These are phyloP conservation scores for Fagopyrum esculentum DNA, from an alignment of 148 eudicot species.

Conservation along the genomic window DNA sequence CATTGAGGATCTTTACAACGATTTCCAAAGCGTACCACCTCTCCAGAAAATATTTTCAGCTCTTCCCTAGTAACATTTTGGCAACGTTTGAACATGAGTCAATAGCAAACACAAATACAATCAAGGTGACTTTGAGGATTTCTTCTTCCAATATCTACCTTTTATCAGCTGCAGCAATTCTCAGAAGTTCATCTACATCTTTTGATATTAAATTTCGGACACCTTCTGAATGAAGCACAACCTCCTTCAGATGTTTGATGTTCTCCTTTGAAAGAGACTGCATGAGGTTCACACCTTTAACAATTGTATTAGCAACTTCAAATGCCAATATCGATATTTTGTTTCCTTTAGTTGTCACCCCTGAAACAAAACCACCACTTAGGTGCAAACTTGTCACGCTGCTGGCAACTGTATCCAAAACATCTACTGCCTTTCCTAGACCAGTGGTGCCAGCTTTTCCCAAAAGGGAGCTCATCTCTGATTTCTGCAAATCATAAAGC, in stretches of 20 bases:
- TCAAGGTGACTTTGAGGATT: not conserved
- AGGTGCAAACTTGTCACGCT: slow-evolving; percentile 45
- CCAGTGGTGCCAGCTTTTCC: slow-evolving; percentile 45
- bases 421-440: slow-evolving; percentile 50
- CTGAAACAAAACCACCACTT: slow-evolving; percentile 40
- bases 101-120: slow-evolving; percentile 1
- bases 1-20: slow-evolving; percentile 98
- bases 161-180: slow-evolving; percentile 48
- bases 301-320: slow-evolving; percentile 70
- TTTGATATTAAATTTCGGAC: slow-evolving; percentile 47
- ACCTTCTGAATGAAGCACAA: slow-evolving; percentile 50
- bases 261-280: slow-evolving; percentile 46
- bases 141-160: slow-evolving; percentile 27
- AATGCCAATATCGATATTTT: slow-evolving; percentile 50
- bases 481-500: slow-evolving; percentile 23
- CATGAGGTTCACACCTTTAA: slow-evolving; percentile 60
- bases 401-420: slow-evolving; percentile 58
- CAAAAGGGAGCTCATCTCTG: slow-evolving; percentile 36
- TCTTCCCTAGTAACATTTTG: slow-evolving; percentile 60
- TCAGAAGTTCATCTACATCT: slow-evolving; percentile 48
- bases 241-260: slow-evolving; percentile 44
- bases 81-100: not conserved
- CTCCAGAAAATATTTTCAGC: slow-evolving; percentile 74
- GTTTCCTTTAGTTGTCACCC: slow-evolving; percentile 35
- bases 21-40: slow-evolving; percentile 97